Evolutionary conservation across 2,329 filamentous ascomycete genomes (phyloP), one percentile per base, ranked within the genome.

Genomic region (Acrocalymma vagum): DNA sequence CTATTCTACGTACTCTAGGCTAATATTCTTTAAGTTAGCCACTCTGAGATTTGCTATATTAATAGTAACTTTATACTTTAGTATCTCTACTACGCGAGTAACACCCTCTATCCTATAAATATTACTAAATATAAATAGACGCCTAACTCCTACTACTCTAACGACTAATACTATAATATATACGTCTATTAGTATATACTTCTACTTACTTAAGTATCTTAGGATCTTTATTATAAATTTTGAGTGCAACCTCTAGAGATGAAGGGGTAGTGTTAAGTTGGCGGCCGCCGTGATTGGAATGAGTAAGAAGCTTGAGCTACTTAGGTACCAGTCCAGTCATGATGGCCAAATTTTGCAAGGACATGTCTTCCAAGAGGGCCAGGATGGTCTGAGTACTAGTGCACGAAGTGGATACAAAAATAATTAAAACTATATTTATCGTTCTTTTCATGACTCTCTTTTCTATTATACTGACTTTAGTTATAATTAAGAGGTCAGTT

Each of bases 221-320:
- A 0, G 71, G 71, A 10, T 58, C 67, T 10, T 65, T 42, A n/a
- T 81, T 84, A 66, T 88, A 86, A 37, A 90, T 85, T 46, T 90
- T 88, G 7, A 89, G 81, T 4, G 87, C 87, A 34, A 93, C 83
- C 58, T 94, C 88, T 9, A 87, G 83, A 1, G 86, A 82, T 0
- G 81, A 86, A 0, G 86, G 85, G 3, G 78, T 75, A n/a, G 76
- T 32, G 66, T 73, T 70, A 34, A 71, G 58, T 31, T 68, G 64
- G 30, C 71, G 62, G 9, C 70, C 71, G 15, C 71, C 71, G 51
- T 73, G 70, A 55, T 74, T 74, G 31, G 67, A 71, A n/a, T n/a
- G 29, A 74, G 55, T 51, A 67, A 71, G 36, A 72, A n/a, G n/a
- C n/a, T n/a, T n/a, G n/a, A n/a, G n/a, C n/a, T n/a, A n/a, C n/a